These are phyloP conservation scores for Chrysanthemum seticuspe DNA, from an alignment of 129 eudicot species.

Conservation along the genomic window DNA sequence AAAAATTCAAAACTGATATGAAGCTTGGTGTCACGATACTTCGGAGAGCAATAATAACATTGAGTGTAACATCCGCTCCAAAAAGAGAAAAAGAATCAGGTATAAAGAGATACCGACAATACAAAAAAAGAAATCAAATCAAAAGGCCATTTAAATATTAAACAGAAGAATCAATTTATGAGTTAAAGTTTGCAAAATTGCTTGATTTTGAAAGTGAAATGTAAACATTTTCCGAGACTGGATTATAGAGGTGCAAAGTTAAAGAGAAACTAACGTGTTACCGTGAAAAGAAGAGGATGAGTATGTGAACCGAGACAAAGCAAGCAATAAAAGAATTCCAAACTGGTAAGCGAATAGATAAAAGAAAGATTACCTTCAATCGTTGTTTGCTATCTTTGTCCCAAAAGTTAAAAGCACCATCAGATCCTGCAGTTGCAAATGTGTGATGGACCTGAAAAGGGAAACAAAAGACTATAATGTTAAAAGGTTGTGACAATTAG, in stretches of 20 bases:
- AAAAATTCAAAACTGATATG: too few relatives aligned
- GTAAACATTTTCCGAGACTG: background rate
- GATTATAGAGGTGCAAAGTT: background rate
- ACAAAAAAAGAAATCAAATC: too few relatives aligned
- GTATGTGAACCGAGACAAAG: background rate
- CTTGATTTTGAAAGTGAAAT: background rate
- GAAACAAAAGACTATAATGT: slow-evolving; percentile 1
- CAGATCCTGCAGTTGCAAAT: slow-evolving; percentile 98
- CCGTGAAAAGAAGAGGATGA: too few relatives aligned
- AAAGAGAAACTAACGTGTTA: background rate
- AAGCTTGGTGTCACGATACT: too few relatives aligned
- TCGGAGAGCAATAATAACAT: too few relatives aligned
- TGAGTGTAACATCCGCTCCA: too few relatives aligned
- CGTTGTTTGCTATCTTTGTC: slow-evolving; percentile 98
- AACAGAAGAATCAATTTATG: too few relatives aligned
- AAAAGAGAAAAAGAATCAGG: too few relatives aligned
- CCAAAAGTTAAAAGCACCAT: slow-evolving; percentile 96
- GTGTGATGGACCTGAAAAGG: slow-evolving; percentile 70
- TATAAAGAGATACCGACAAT: too few relatives aligned
- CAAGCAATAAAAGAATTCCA: background rate
- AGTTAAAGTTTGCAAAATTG: too few relatives aligned
- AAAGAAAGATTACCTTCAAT: slow-evolving; percentile 58
- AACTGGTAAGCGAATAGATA: background rate
- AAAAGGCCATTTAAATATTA: too few relatives aligned
- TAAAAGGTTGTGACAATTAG: background rate